phyloP scores from a whole-genome alignment of 176 grass and related monocot species.

The Tuctoria greenei region DNA sequence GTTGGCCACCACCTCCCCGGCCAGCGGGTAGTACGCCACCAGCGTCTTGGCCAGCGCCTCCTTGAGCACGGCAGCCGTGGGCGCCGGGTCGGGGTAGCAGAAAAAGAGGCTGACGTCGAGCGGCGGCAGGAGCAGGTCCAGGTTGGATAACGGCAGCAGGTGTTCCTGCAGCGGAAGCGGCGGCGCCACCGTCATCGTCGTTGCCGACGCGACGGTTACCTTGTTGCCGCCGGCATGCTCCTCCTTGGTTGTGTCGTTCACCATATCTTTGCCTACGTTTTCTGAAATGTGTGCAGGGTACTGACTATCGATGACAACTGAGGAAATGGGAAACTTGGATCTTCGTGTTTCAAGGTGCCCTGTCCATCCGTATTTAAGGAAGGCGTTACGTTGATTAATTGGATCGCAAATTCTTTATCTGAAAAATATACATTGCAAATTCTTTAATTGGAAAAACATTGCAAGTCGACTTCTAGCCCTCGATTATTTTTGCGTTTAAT shows the following conservation, averaged over 20 bases:
- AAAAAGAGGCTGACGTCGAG: conserved; percentile 65
- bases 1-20: conserved; percentile 55
- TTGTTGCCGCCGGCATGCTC: conserved; percentile 1
- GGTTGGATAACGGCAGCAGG: conserved; percentile 58
- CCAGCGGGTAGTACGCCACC: conserved; percentile 62
- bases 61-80: conserved; percentile 37
- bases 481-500: no score
- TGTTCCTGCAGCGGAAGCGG: conserved; percentile 48
- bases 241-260: conserved; percentile 19
- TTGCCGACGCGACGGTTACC: conserved; percentile 23
- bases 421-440: no score
- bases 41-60: conserved; percentile 56
- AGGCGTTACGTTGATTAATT: no score
- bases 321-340: background rate
- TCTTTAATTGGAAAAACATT: no score
- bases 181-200: conserved; percentile 38
- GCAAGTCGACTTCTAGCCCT: no score
- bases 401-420: no score
- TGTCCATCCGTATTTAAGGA: no score
- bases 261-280: conserved; percentile 30
- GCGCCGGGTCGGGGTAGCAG: conserved; percentile 53
- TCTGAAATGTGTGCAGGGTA: background rate
- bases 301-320: background rate
- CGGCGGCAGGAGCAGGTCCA: conserved; percentile 69
- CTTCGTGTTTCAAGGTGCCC: background rate